Conservation (phyloP, 305 asterid species). For the Euphrasia arctica region DNA sequence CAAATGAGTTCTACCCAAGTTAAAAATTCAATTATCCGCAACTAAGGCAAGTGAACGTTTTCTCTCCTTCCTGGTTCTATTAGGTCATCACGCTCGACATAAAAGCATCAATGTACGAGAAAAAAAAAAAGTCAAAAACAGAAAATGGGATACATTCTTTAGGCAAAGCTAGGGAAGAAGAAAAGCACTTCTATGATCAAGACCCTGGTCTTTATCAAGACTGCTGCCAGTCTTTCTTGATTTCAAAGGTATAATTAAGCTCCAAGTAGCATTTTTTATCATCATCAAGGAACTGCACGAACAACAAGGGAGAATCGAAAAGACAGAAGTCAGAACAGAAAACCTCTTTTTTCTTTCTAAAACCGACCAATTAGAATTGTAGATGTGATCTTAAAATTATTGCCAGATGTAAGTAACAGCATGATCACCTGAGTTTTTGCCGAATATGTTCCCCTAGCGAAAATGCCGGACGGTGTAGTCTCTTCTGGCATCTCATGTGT, state of each 20-base stretch:
- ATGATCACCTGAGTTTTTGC: constrained; percentile 67
- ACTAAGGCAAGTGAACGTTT: constrained; percentile 15
- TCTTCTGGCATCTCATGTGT: constrained; percentile 82
- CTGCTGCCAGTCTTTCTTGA: constrained; percentile 78
- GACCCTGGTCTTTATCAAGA: constrained; percentile 24
- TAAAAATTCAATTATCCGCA: constrained; percentile 22
- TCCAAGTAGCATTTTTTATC: constrained; percentile 85
- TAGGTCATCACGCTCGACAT: constrained; percentile 30
- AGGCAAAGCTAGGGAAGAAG: constrained; percentile 6
- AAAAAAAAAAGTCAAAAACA: constrained; percentile 22
- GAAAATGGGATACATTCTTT: constrained; percentile 32
- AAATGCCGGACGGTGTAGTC: constrained; percentile 73
- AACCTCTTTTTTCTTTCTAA: neutral
- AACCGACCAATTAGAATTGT: neutral
- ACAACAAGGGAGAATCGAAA: neutral
- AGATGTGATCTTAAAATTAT: neutral
- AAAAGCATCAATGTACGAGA: constrained; percentile 17
- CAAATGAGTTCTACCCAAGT: constrained; percentile 27
- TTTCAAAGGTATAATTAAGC: constrained; percentile 83
- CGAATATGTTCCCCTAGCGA: constrained; percentile 78
- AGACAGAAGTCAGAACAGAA: neutral
- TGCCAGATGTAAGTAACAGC: neutral
- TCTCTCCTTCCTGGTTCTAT: constrained; percentile 27
- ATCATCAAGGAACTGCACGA: constrained; percentile 69
- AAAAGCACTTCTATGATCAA: constrained; percentile 25